Evolutionary conservation across 2,329 filamentous ascomycete species (phyloP).

Genomic region (Sphaerulina musiva): DNA sequence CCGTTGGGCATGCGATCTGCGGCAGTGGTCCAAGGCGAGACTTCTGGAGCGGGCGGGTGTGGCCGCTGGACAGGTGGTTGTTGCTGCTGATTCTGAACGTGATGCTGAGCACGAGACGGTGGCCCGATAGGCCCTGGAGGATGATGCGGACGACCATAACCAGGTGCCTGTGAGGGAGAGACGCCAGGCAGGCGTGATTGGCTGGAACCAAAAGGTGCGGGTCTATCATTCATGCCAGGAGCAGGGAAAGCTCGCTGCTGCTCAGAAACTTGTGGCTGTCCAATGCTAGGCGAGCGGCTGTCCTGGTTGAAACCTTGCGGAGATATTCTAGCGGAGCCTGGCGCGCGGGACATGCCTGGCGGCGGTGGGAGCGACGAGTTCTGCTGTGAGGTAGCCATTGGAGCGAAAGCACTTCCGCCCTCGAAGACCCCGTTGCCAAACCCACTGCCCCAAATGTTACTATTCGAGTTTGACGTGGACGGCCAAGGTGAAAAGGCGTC

Average conservation of each 20-base stretch:
- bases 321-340: constrained; percentile 30
- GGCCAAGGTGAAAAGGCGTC: constrained; percentile 29
- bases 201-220: constrained; percentile 23
- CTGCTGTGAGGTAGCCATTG: constrained; percentile 28
- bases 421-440: constrained; percentile 75
- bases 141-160: constrained; percentile 28
- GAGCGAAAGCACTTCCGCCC: constrained; percentile 26
- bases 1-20: constrained; percentile 20
- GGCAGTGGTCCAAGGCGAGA: constrained; percentile 29
- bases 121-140: constrained; percentile 34
- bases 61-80: constrained; percentile 10
- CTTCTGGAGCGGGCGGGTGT: constrained; percentile 6
- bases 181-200: constrained; percentile 27
- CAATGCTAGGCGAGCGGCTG: constrained; percentile 24
- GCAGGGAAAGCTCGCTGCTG: constrained; percentile 27
- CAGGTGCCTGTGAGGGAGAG: constrained; percentile 25
- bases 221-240: constrained; percentile 27
- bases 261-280: constrained; percentile 23
- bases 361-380: constrained; percentile 28
- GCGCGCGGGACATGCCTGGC: constrained; percentile 29
- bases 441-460: constrained; percentile 69
- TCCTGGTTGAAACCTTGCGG: constrained; percentile 28
- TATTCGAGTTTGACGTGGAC: constrained; percentile 38
- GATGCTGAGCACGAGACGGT: constrained; percentile 25
- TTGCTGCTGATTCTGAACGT: constrained; percentile 21